Evolutionary conservation across 306 rosid species (phyloP).

Genomic region (Hylodesmum podocarpum): DNA sequence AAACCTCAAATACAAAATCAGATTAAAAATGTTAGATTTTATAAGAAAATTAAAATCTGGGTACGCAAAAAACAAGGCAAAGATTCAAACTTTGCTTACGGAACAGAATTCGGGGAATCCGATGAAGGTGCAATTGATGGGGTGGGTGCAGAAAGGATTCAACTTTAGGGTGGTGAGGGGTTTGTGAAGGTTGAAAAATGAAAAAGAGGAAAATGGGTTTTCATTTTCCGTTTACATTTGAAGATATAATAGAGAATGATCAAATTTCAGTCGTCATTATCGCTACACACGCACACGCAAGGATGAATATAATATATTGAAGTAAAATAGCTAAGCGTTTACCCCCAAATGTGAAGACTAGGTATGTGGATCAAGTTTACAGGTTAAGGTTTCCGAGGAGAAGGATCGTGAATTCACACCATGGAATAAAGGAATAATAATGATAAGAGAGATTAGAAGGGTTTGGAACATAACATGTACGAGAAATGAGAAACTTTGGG

Average conservation of each 20-base stretch:
- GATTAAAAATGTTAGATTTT: not conserved
- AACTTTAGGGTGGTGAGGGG: not conserved
- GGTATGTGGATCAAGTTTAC: not conserved
- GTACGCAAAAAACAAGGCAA: conserved; percentile 18
- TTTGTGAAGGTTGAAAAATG: not conserved
- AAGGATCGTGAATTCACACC: not conserved
- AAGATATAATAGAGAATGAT: not conserved
- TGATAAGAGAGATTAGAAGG: not conserved
- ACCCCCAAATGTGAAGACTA: not conserved
- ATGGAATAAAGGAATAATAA: not conserved
- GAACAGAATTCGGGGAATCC: conserved; percentile 21
- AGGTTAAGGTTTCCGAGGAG: not conserved
- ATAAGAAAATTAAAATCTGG: not conserved
- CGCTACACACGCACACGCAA: not conserved
- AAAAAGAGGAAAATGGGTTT: conserved; percentile 19
- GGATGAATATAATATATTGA: not conserved
- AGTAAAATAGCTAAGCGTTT: not conserved
- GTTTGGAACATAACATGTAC: not conserved
- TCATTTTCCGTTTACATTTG: not conserved
- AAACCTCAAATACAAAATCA: not conserved
- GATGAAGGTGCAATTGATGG: conserved; percentile 40
- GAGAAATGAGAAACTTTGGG: not conserved
- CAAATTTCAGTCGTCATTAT: not conserved
- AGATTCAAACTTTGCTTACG: conserved; percentile 45
- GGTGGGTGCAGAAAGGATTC: conserved; percentile 10